A percentile compares a stretch with the other conserved stretches of the same genome.
Conservation (phyloP, 257 asterid genomes). For the Capsicum baccatum region DNA sequence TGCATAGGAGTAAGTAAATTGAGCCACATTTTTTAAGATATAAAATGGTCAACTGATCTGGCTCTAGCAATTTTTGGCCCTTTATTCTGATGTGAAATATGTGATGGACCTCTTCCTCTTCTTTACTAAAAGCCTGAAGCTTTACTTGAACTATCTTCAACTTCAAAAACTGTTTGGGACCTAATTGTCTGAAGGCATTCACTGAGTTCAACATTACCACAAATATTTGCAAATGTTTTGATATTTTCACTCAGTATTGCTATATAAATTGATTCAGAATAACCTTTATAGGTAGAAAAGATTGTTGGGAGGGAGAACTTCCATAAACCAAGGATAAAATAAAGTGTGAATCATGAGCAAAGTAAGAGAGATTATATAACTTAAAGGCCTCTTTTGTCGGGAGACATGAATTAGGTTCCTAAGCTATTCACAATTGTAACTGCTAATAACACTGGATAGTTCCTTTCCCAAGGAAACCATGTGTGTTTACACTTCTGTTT, state of each 20-base stretch:
- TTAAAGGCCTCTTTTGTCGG: not conserved
- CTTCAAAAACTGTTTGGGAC: not conserved
- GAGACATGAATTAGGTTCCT: not conserved
- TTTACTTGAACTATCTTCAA: slow-evolving; percentile 8
- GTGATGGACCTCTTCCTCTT: slow-evolving; percentile 18
- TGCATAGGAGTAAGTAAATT: slow-evolving; percentile 1
- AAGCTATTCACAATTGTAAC: not conserved
- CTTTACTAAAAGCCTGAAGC: slow-evolving; percentile 3
- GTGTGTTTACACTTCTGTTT: not conserved
- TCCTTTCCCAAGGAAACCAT: slow-evolving; percentile 12
- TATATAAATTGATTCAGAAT: not conserved
- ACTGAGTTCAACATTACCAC: not conserved
- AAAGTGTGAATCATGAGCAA: not conserved
- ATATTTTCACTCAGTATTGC: not conserved
- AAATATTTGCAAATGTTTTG: not conserved
- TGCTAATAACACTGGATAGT: not conserved
- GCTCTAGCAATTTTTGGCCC: slow-evolving; percentile 8
- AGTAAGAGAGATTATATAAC: not conserved
- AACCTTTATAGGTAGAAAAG: not conserved
- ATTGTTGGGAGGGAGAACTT: not conserved
- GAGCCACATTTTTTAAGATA: not conserved
- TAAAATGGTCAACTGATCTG: not conserved
- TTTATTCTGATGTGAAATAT: slow-evolving; percentile 8
- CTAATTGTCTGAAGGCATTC: not conserved
- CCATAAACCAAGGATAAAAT: not conserved